Evolutionary conservation across 192 early-diverging fungal genomes (phyloP).

Genomic region (Allomyces macrogynus): DNA sequence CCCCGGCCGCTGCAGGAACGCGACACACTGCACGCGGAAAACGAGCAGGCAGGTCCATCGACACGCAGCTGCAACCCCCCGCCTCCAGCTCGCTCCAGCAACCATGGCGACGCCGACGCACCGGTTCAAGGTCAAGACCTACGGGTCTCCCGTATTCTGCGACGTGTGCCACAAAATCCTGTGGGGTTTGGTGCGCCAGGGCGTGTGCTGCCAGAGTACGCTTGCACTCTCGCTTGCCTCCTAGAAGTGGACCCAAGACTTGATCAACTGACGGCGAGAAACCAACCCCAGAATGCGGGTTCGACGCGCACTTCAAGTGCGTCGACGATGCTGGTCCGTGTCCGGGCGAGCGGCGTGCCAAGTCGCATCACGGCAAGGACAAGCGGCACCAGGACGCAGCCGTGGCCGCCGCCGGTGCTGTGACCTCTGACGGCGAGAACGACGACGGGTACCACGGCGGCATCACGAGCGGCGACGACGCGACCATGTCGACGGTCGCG

Average conservation of each 20-base stretch:
- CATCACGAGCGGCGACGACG: too few relatives aligned
- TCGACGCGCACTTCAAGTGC: background rate
- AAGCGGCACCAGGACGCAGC: too few relatives aligned
- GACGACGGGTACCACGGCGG: too few relatives aligned
- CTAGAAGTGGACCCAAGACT: too few relatives aligned
- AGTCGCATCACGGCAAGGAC: background rate
- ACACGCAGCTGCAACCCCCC: too few relatives aligned
- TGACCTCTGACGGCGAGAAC: background rate
- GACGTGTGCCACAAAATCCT: background rate
- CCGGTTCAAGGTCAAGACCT: background rate
- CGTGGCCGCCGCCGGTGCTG: background rate
- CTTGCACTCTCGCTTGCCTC: too few relatives aligned
- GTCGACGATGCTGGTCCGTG: background rate
- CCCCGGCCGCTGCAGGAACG: too few relatives aligned
- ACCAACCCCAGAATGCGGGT: background rate
- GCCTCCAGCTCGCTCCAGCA: too few relatives aligned
- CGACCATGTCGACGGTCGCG: too few relatives aligned
- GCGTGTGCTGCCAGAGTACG: background rate
- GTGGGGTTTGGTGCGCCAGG: background rate
- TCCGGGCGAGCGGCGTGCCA: background rate
- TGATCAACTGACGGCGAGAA: too few relatives aligned
- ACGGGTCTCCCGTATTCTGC: background rate
- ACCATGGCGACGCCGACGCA: background rate
- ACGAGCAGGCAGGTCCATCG: too few relatives aligned
- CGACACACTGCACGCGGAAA: too few relatives aligned